phyloP scores from a whole-genome alignment of 805 yeast genomes.

The Candida ipomoeae region DNA sequence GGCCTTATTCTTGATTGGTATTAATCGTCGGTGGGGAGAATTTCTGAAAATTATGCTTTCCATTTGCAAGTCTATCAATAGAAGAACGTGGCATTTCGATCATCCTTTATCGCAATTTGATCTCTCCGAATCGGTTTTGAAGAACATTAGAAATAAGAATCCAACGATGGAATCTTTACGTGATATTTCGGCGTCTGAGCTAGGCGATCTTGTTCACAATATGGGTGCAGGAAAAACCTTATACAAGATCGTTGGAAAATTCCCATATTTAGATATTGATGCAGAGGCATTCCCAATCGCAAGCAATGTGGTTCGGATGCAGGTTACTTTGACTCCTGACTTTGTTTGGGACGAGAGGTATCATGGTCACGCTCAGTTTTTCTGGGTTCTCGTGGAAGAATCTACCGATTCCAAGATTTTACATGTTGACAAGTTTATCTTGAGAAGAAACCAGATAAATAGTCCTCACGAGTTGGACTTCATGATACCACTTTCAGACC shows the following conservation, averaged over 20 bases:
- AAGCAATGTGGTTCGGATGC: constrained; percentile 76
- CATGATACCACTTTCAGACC: constrained; percentile 87
- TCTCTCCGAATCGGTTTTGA: constrained; percentile 60
- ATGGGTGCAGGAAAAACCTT: constrained; percentile 63
- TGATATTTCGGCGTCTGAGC: constrained; percentile 67
- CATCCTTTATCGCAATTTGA: constrained; percentile 91
- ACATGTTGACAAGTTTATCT: constrained; percentile 76
- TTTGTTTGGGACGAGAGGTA: constrained; percentile 79
- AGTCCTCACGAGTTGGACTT: constrained; percentile 73
- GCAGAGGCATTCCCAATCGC: constrained; percentile 90
- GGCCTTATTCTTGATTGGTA: constrained; percentile 81
- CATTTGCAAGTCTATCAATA: constrained; percentile 82
- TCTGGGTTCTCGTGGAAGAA: constrained; percentile 92
- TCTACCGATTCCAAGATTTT: constrained; percentile 67
- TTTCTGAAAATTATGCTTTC: constrained; percentile 71
- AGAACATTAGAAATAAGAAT: constrained; percentile 57
- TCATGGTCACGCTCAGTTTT: constrained; percentile 82
- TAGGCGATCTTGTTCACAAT: constrained; percentile 90
- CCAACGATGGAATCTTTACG: constrained; percentile 70
- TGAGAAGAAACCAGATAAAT: constrained; percentile 54
- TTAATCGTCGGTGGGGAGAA: constrained; percentile 88
- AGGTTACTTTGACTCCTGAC: constrained; percentile 64
- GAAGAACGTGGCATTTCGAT: constrained; percentile 80
- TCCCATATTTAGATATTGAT: constrained; percentile 72
- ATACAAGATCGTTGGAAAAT: constrained; percentile 56